Evolutionary conservation across 1,139 yeast genomes (phyloP).

Genomic region (Scheffersomyces cryptocercus): DNA sequence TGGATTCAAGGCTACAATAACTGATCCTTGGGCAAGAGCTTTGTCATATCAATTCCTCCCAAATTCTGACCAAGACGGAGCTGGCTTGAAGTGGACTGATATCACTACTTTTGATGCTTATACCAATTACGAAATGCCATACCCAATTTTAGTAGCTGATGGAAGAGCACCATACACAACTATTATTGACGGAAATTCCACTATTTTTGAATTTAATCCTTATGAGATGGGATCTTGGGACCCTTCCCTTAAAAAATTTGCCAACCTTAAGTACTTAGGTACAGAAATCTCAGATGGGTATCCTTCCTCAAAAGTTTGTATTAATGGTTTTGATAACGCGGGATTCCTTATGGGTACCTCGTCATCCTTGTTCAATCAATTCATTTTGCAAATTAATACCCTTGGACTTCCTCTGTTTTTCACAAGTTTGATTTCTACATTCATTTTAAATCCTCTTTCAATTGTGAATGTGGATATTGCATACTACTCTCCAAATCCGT

Average conservation of each 20-base stretch:
- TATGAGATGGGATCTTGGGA: slow-evolving; percentile 27
- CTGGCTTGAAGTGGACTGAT: slow-evolving; percentile 30
- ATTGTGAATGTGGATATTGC: slow-evolving; percentile 19
- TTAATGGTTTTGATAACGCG: slow-evolving; percentile 20
- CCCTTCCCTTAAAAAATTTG: slow-evolving; percentile 18
- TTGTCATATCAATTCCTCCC: slow-evolving; percentile 21
- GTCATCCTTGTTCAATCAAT: slow-evolving; percentile 25
- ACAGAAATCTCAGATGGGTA: slow-evolving; percentile 29
- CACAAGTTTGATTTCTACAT: slow-evolving; percentile 6
- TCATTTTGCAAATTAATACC: slow-evolving; percentile 23
- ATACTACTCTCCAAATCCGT: slow-evolving; percentile 21
- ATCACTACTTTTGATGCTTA: slow-evolving; percentile 24
- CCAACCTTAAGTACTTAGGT: slow-evolving; percentile 37
- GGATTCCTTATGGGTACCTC: slow-evolving; percentile 24
- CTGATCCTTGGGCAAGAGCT: slow-evolving; percentile 23
- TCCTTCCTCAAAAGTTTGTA: slow-evolving; percentile 25
- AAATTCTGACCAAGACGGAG: slow-evolving; percentile 14
- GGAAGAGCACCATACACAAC: slow-evolving; percentile 17
- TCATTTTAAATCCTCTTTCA: slow-evolving; percentile 38
- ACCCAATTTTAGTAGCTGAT: slow-evolving; percentile 20
- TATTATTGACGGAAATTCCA: slow-evolving; percentile 15
- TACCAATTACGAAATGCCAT: slow-evolving; percentile 23
- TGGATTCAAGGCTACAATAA: slow-evolving; percentile 17
- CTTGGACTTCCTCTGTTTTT: slow-evolving; percentile 12
- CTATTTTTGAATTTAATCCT: slow-evolving; percentile 22